Evolutionary conservation across 2,329 filamentous ascomycete species (phyloP), one percentile per base, ranked within the genome.

Genomic region (Colletotrichum costaricense): DNA sequence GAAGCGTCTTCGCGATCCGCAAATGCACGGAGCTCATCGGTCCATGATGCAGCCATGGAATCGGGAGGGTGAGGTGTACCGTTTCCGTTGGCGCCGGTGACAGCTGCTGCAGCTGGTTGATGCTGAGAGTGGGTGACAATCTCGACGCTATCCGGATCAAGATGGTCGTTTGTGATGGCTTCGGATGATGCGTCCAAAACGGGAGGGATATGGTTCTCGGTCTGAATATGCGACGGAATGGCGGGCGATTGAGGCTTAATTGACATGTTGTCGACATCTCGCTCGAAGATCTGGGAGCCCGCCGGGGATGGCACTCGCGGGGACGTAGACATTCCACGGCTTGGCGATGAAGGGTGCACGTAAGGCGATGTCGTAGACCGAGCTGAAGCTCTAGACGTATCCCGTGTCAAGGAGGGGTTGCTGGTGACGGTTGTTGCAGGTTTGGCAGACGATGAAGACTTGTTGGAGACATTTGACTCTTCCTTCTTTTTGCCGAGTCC

Each of bases 141-240:
- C 85, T 98, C 95, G 67, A 98, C 95, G 28, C 92, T 90, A 81
- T 98, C 95, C 5, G 95, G 95, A 81, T 97, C 93, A 63, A 98
- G 88, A 70, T 92, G 92, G 76, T 91, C 87, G 82, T 98, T 95
- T 14, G 96, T 98, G 79, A 98, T 98, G 70, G 95, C 95, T 78
- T 95, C 91, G 55, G 95, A 97, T 2, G 95, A 96, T 64, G 96
- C 96, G 81, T 98, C 95, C 60, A 98, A 88, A 14, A 97, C 95
- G 0, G 96, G 90, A 8, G 96, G 96, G 77, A 98, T 98, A 80
- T 95, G 91, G 84, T 98, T 95, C 82, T 98, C 96, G 8, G 95
- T 98, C 78, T 95, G 92, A 78, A 98, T 97, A 80, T 98, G 96
- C 8, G 94, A 92, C 3, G 96, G 96, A 74, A 98, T 97, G n/a